Evolutionary conservation across 768 basidiomycete genomes (phyloP).

Genomic region (Botryobasidium botryosum): DNA sequence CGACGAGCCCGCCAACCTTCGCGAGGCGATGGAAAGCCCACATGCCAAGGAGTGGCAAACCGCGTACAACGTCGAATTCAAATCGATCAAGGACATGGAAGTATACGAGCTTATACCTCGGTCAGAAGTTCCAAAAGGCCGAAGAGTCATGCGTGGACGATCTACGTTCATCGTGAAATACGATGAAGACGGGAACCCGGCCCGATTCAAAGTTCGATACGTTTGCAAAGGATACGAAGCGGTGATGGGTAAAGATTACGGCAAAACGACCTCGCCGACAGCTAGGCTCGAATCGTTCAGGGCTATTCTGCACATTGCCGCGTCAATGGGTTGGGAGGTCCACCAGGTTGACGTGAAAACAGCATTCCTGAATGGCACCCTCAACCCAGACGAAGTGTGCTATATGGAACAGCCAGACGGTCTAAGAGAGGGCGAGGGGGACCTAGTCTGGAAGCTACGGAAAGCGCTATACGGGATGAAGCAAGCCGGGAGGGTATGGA

Average conservation of each 20-base stretch:
- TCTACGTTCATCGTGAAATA: too few relatives aligned
- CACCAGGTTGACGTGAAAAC: constrained; percentile 3
- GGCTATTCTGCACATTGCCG: constrained; percentile 8
- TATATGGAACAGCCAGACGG: background rate
- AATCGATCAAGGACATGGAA: too few relatives aligned
- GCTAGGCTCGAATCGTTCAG: constrained; percentile 15
- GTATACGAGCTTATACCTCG: too few relatives aligned
- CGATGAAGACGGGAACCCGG: background rate
- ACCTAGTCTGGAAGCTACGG: background rate
- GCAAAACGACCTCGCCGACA: constrained; percentile 21
- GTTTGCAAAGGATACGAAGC: background rate
- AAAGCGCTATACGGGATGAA: constrained; percentile 12
- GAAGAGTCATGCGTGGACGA: too few relatives aligned
- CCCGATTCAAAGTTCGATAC: background rate
- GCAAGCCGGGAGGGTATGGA: constrained; percentile 10
- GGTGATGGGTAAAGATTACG: background rate
- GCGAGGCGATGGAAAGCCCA: too few relatives aligned
- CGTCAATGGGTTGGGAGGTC: constrained; percentile 7
- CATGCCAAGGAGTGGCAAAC: too few relatives aligned
- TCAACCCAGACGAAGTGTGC: background rate
- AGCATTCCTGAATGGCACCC: background rate
- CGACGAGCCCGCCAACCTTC: too few relatives aligned
- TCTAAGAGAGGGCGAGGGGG: too few relatives aligned
- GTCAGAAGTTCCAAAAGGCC: too few relatives aligned
- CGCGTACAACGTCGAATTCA: too few relatives aligned